These are phyloP conservation scores for Mucor velutinosus DNA, from an alignment of 371 early-diverging fungal genomes.

Conservation along the genomic window DNA sequence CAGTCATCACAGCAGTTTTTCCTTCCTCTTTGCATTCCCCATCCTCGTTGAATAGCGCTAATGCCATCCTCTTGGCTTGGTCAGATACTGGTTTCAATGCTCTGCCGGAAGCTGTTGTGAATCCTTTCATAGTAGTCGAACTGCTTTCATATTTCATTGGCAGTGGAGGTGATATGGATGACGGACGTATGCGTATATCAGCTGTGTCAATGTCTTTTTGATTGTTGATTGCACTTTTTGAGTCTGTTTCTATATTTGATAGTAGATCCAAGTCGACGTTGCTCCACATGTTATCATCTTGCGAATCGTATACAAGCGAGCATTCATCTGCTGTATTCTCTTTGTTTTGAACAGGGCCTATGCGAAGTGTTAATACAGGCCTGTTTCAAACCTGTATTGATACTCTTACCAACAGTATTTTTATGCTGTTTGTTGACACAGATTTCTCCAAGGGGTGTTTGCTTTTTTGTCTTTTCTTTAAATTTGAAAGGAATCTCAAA, in stretches of 20 bases:
- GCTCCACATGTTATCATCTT: constrained; percentile 12
- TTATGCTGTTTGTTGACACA: constrained; percentile 4
- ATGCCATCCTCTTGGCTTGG: neutral
- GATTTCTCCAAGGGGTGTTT: neutral
- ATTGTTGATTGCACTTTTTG: neutral
- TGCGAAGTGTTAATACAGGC: neutral
- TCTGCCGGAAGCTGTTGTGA: constrained; percentile 10
- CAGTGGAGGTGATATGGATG: neutral
- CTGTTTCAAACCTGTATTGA: neutral
- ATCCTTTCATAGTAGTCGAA: neutral
- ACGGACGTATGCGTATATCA: neutral
- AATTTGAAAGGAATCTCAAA: constrained; percentile 12
- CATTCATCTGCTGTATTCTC: neutral
- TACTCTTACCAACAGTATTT: neutral
- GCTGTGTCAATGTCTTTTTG: neutral
- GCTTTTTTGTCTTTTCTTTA: neutral
- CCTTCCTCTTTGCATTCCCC: neutral
- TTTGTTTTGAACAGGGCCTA: neutral
- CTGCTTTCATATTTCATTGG: neutral
- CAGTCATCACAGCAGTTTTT: neutral
- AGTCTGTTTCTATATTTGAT: neutral
- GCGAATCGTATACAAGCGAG: neutral
- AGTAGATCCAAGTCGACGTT: constrained; percentile 11
- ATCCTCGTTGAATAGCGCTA: neutral
- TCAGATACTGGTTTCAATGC: neutral